Evolutionary conservation across 2,329 filamentous ascomycete species (phyloP).

Genomic region (Scytalidium sp.): DNA sequence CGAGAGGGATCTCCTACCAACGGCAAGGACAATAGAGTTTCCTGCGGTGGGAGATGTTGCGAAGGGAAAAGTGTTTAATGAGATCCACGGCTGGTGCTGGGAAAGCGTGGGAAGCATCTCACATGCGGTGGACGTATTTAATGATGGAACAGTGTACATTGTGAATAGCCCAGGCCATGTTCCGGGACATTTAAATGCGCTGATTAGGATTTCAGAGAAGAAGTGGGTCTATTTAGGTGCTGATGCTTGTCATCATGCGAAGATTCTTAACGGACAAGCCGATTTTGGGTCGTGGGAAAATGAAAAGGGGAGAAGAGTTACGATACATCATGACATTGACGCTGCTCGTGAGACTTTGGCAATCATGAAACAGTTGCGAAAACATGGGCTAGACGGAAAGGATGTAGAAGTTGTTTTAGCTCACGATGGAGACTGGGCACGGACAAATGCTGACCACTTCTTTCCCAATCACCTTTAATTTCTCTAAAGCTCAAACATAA

Average conservation of each 20-base stretch:
- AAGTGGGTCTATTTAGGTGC: constrained; percentile 47
- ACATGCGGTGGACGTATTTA: constrained; percentile 40
- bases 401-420: constrained; percentile 48
- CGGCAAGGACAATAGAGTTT: constrained; percentile 37
- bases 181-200: constrained; percentile 46
- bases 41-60: constrained; percentile 23
- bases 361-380: not conserved
- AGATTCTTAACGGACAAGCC: constrained; percentile 47
- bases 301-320: constrained; percentile 32
- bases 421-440: constrained; percentile 47
- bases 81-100: constrained; percentile 32
- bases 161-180: constrained; percentile 49
- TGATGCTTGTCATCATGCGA: constrained; percentile 49
- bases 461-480: constrained; percentile 9
- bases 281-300: constrained; percentile 48
- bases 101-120: constrained; percentile 39
- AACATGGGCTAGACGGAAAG: not conserved
- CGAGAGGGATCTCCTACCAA: constrained; percentile 37
- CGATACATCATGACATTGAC: constrained; percentile 34
- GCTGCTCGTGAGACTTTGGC: constrained; percentile 29
- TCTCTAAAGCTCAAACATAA: too few species aligned
- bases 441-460: constrained; percentile 31
- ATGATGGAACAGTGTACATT: constrained; percentile 41
- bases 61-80: constrained; percentile 9
- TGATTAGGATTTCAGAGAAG: constrained; percentile 34